These are phyloP conservation scores for Phytophthora chlamydospora DNA, from an alignment of 352 stramenopile species.

Conservation along the genomic window DNA sequence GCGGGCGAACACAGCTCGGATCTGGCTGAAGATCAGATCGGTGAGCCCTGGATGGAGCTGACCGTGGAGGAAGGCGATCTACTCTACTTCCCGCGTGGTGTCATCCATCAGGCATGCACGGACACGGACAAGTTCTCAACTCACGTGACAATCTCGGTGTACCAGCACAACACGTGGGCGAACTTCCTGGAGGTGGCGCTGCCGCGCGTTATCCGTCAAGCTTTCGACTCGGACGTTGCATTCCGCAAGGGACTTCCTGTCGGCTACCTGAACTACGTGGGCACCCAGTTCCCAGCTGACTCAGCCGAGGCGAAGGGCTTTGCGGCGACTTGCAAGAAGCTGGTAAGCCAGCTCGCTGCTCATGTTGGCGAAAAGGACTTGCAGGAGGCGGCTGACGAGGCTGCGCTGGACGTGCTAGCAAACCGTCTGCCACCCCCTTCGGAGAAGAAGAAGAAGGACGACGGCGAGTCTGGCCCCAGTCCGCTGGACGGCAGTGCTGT, in stretches of 20 bases:
- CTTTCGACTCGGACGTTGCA: constrained; percentile 76
- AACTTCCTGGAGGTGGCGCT: constrained; percentile 88
- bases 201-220: constrained; percentile 74
- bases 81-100: constrained; percentile 85
- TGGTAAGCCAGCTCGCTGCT: constrained; percentile 57
- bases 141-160: constrained; percentile 89
- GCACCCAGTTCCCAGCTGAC: constrained; percentile 61
- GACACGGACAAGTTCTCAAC: constrained; percentile 82
- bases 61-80: constrained; percentile 85
- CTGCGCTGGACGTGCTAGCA: constrained; percentile 74
- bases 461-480: constrained; percentile 35
- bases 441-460: constrained; percentile 14
- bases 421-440: constrained; percentile 69
- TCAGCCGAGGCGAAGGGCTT: constrained; percentile 58
- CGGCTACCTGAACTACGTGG: constrained; percentile 78
- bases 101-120: constrained; percentile 83
- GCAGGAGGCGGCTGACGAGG: constrained; percentile 76
- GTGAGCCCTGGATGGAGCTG: constrained; percentile 82
- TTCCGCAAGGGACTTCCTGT: constrained; percentile 79
- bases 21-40: constrained; percentile 65
- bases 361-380: constrained; percentile 61
- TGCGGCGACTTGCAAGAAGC: constrained; percentile 43
- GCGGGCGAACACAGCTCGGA: constrained; percentile 84
- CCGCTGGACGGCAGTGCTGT: constrained; percentile 50
- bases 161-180: constrained; percentile 89